Percentiles rank a stretch among this genome's conserved stretches.
phyloP scores from a whole-genome alignment of 2,329 filamentous ascomycete genomes.

The Alternaria solani region DNA sequence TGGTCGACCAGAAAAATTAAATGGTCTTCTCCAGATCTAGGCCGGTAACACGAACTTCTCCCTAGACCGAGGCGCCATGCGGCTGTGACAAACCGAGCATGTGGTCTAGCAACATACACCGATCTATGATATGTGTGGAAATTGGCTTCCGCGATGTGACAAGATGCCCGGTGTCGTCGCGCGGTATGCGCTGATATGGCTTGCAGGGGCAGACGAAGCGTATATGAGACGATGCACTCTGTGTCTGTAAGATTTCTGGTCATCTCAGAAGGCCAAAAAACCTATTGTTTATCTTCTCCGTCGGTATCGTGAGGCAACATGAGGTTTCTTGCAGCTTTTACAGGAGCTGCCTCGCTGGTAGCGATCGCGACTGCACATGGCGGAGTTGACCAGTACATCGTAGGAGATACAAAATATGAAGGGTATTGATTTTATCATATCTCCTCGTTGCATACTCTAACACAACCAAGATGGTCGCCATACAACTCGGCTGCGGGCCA shows the following conservation, averaged over 20 bases:
- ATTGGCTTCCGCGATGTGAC: constrained; percentile 4
- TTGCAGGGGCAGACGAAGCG: background rate
- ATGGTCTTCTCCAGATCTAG: constrained; percentile 5
- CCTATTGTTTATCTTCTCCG: constrained; percentile 3
- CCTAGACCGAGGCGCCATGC: constrained; percentile 22
- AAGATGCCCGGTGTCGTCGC: constrained; percentile 21
- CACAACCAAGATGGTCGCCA: constrained; percentile 33
- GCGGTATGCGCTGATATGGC: constrained; percentile 7
- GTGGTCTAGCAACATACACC: constrained; percentile 7
- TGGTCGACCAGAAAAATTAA: constrained; percentile 9
- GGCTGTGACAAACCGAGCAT: constrained; percentile 14
- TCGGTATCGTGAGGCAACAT: constrained; percentile 22
- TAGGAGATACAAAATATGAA: constrained; percentile 32
- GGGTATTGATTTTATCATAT: constrained; percentile 25
- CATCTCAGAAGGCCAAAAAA: background rate
- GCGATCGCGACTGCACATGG: constrained; percentile 35
- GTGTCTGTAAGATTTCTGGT: background rate
- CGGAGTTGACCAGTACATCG: constrained; percentile 38
- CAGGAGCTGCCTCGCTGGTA: constrained; percentile 31
- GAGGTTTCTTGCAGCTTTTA: constrained; percentile 30
- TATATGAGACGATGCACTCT: constrained; percentile 17
- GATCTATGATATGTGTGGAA: constrained; percentile 2
- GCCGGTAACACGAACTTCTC: constrained; percentile 21
- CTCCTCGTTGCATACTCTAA: background rate
- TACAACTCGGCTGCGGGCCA: constrained; percentile 40